Conservation (phyloP, 305 asterid species). For the Euphrasia arctica region DNA sequence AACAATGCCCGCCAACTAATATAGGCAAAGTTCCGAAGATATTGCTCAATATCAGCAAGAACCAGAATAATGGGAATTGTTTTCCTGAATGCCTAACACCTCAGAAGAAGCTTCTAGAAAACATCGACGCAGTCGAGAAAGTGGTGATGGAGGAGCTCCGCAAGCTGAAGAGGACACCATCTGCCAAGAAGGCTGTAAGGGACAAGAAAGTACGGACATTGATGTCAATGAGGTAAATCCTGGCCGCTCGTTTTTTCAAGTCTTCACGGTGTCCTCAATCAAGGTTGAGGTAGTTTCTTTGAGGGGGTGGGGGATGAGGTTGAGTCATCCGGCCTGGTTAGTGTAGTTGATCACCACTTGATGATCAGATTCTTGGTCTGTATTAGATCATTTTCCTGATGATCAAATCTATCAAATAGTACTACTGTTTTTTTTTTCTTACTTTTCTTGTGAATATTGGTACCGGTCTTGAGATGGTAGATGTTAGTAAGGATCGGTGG, state of each 20-base stretch:
- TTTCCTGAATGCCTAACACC: conserved; percentile 53
- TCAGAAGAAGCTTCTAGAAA: conserved; percentile 63
- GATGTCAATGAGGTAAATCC: conserved; percentile 70
- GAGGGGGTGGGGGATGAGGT: conserved; percentile 22
- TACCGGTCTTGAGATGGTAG: conserved; percentile 8
- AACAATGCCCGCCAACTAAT: conserved; percentile 31
- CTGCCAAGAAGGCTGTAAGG: conserved; percentile 62
- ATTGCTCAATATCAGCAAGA: conserved; percentile 52
- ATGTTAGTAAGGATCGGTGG: conserved; percentile 3
- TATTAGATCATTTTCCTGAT: conserved; percentile 35
- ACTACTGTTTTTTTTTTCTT: background rate
- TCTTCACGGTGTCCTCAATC: conserved; percentile 35
- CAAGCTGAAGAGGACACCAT: conserved; percentile 63
- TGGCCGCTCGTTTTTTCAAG: background rate
- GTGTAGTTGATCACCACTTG: conserved; percentile 43
- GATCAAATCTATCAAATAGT: conserved; percentile 29
- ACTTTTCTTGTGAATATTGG: conserved; percentile 4
- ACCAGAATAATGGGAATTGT: conserved; percentile 36
- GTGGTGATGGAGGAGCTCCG: conserved; percentile 67
- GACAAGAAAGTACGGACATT: conserved; percentile 57
- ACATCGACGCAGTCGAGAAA: conserved; percentile 68
- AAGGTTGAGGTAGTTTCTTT: conserved; percentile 47
- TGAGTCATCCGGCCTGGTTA: conserved; percentile 27
- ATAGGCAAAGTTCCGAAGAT: conserved; percentile 61
- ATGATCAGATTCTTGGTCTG: conserved; percentile 42